These are phyloP conservation scores for Cystobasidium sp. DNA, from an alignment of 1,284 basidiomycete genomes.

Conservation along the genomic window DNA sequence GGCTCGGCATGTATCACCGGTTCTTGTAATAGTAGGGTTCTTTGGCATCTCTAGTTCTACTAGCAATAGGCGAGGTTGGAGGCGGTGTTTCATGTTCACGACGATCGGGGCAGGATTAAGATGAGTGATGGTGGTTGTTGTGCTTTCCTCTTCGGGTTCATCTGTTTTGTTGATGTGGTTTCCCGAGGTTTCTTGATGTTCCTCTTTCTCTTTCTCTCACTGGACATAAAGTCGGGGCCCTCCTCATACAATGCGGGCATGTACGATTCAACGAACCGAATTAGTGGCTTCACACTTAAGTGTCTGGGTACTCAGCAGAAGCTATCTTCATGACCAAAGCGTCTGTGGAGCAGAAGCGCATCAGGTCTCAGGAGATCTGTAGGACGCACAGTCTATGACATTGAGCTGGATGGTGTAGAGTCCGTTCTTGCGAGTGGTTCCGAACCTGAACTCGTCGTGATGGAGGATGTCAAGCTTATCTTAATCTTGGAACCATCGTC, in stretches of 20 bases:
- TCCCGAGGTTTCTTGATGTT: constrained; percentile 2
- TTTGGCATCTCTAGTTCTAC: background rate
- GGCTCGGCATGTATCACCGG: constrained; percentile 1
- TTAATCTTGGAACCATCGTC: constrained; percentile 2
- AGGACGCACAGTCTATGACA: background rate
- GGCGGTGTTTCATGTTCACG: background rate
- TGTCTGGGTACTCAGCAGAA: constrained; percentile 9
- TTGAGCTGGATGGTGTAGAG: background rate
- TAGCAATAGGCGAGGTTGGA: background rate
- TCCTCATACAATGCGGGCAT: background rate
- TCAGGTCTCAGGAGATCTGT: too few species aligned
- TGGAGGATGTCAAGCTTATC: constrained; percentile 4
- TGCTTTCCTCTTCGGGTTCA: background rate
- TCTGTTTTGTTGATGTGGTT: background rate
- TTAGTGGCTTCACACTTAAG: too few species aligned
- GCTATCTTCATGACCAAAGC: constrained; percentile 14
- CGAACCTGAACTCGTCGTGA: background rate
- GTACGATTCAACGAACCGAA: background rate
- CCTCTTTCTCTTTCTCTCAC: constrained; percentile 23
- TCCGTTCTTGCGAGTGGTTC: constrained; percentile 5
- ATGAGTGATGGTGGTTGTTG: too few species aligned
- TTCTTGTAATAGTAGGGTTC: background rate
- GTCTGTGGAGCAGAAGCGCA: background rate
- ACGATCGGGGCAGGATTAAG: background rate
- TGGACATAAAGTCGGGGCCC: constrained; percentile 14